A percentile compares a stretch with the other conserved stretches of the same genome.
phyloP scores from a whole-genome alignment of 352 stramenopile species.

The Globisporangium rhizosaccharum region DNA sequence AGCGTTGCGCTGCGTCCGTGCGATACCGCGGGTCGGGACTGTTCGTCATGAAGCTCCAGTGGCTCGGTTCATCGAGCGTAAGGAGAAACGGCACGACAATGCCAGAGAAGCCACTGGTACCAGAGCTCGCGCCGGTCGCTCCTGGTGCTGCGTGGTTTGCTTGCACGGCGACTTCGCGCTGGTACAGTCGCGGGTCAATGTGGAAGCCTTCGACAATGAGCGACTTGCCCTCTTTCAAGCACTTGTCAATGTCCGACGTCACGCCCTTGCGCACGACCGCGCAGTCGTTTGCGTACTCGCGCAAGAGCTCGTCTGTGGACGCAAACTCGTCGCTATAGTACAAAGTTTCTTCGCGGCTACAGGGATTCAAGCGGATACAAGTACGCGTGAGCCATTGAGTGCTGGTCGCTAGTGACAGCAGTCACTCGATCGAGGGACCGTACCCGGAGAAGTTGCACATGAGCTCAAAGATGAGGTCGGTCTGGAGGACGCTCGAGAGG shows the following conservation, averaged over 20 bases:
- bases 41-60: conserved; percentile 76
- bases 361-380: neutral
- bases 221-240: conserved; percentile 86
- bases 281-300: conserved; percentile 75
- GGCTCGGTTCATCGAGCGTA: conserved; percentile 55
- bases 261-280: conserved; percentile 76
- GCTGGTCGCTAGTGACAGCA: neutral
- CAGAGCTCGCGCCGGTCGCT: neutral
- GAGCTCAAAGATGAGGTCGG: conserved; percentile 85
- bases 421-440: neutral
- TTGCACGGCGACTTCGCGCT: conserved; percentile 51
- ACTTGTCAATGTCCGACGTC: conserved; percentile 86
- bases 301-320: conserved; percentile 55
- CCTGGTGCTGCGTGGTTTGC: conserved; percentile 13
- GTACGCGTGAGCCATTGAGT: neutral
- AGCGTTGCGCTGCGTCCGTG: conserved; percentile 28
- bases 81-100: conserved; percentile 82
- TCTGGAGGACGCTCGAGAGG: conserved; percentile 83
- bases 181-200: conserved; percentile 82
- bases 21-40: conserved; percentile 81
- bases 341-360: conserved; percentile 46
- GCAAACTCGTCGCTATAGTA: conserved; percentile 60
- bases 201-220: conserved; percentile 86
- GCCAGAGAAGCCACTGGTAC: conserved; percentile 32
- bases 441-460: conserved; percentile 90